Base-by-base conservation (phyloP, 805 yeast species). In the Hanseniaspora guilliermondii region DNA sequence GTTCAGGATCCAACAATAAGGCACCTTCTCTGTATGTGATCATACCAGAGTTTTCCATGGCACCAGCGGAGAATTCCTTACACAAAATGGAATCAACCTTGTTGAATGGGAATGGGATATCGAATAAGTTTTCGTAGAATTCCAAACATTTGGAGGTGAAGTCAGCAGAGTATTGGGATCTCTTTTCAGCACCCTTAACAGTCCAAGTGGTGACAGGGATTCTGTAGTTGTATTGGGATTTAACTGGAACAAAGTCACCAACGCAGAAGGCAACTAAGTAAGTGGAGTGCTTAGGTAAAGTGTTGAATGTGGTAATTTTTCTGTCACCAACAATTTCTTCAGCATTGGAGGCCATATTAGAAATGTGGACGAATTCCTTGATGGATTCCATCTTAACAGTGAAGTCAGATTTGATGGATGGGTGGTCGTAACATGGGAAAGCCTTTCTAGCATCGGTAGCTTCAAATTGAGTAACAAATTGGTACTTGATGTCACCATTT, bases 1-100 rank as follows among this genome's bases (percentile, higher is more conserved):
- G 77, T 61, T 78, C 76, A 58, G 85, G 87, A 65, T 83, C 91
- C 60, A 82, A 74, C 59, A 85, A 74, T 57, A 85, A 70, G 60
- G 84, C 91, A 44, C 81, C 83, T 46, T 85, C 82, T 69, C 93
- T 77, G 70, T 82, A 85, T 24, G 93, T 85, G 61, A 85, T 77
- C 62, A 84, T 73, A 56, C 88, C 88, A 76, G 84, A 84, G 68
- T 85, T 85, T 70, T 85, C 95, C 95, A 85, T 85, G 47, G 95
- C 95, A 62, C 93, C 93, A 21, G 88, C 88, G 36, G 85, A 73
- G 67, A 85, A 85, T 68, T 84, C 93, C 62, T 83, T 91, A 58
- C 83, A 83, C 22, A 89, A 91, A 55, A 85, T 85, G 72, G 83
- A 77, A 65, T 85, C 93, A 72, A 82, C 76, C 69, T 85, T 85